These are phyloP conservation scores for Rhizophagus clarus DNA, from an alignment of 192 early-diverging fungal species.

Conservation along the genomic window DNA sequence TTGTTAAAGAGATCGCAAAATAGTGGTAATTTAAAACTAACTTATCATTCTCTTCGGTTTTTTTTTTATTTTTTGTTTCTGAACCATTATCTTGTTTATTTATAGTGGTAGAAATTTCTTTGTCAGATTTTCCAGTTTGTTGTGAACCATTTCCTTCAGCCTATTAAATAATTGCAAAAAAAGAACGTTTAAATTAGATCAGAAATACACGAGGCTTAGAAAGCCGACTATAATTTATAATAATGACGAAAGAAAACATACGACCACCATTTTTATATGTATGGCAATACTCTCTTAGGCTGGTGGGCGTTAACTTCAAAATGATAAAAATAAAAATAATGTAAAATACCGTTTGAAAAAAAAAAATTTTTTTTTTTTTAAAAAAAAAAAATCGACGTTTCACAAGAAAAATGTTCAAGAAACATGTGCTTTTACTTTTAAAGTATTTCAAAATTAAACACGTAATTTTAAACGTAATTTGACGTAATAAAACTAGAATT, in stretches of 20 bases:
- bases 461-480: background rate
- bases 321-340: background rate
- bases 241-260: background rate
- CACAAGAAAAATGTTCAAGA: background rate
- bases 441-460: background rate
- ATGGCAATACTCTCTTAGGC: background rate
- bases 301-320: background rate
- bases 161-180: background rate
- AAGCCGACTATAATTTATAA: background rate
- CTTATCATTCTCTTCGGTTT: slow-evolving; percentile 1
- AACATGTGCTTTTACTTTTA: background rate
- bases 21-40: background rate
- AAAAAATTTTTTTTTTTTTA: too few species aligned
- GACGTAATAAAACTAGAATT: background rate
- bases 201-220: background rate
- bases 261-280: background rate
- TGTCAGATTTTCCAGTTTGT: background rate
- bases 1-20: too few species aligned
- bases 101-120: background rate
- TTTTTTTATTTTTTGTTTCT: background rate
- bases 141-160: background rate
- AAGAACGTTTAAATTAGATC: background rate
- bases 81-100: background rate
- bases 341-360: too few species aligned
- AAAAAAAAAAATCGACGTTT: too few species aligned